These are phyloP conservation scores for Hysterium pulicare DNA, from an alignment of 2,329 filamentous ascomycete genomes.

Conservation along the genomic window DNA sequence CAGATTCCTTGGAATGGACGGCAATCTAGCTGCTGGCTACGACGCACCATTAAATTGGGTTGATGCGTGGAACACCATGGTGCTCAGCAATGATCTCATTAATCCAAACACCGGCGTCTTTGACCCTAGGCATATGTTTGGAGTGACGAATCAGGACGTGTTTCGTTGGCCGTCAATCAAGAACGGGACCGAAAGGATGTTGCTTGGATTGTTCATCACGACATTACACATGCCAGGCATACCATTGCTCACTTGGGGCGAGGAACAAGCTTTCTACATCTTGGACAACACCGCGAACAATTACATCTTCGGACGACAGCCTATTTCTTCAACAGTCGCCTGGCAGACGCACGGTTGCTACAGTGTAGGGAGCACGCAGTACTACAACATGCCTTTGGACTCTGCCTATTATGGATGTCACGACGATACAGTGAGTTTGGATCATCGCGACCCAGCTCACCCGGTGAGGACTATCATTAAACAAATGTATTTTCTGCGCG, in stretches of 20 bases:
- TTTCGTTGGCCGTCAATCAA: conserved; percentile 2
- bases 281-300: conserved; percentile 61
- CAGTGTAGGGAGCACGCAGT: conserved; percentile 52
- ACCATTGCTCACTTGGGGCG: conserved; percentile 58
- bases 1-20: conserved; percentile 58
- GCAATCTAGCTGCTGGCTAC: conserved; percentile 52
- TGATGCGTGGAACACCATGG: conserved; percentile 50
- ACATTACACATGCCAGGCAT: conserved; percentile 59
- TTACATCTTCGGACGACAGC: conserved; percentile 61
- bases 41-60: conserved; percentile 51
- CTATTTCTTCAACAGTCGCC: conserved; percentile 58
- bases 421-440: conserved; percentile 53
- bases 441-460: conserved; percentile 60
- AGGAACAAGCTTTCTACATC: conserved; percentile 61
- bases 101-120: conserved; percentile 58
- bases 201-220: conserved; percentile 58
- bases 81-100: conserved; percentile 56
- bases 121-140: conserved; percentile 62
- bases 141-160: conserved; percentile 60
- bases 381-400: conserved; percentile 55
- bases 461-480: conserved; percentile 60
- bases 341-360: conserved; percentile 65
- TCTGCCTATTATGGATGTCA: conserved; percentile 52
- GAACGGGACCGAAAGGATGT: conserved; percentile 3
- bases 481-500: conserved; percentile 57